Base-by-base conservation (phyloP, 2,329 filamentous ascomycete species). In the Sclerotinia spermophila region DNA sequence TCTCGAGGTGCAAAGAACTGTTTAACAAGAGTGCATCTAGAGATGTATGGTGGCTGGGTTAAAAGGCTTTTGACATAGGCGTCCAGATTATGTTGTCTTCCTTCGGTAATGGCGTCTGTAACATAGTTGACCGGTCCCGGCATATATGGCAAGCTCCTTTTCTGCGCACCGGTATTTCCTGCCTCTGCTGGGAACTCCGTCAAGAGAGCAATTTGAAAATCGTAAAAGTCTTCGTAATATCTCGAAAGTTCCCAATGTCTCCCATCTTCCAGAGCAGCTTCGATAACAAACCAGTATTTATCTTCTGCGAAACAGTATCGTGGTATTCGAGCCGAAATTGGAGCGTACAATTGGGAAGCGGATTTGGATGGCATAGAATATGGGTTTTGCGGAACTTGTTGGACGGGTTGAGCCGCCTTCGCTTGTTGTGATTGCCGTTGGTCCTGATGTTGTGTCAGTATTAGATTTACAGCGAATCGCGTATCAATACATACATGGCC, bases 261-360 rank as follows among this genome's bases (percentile, higher is more conserved):
- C 62, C 94, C 94, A 79, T 98, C 94, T 78, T 97, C 93, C 81
- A 98, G 88, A 77, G 90, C 87, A 35, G 92, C 93, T 80, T 97
- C 94, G 71, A 99, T 95, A 69, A 97, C 92, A 78, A 98, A 99
- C 93, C 96, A 98, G 81, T 98, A 98, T 80, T 97, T 97, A 76
- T 97, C 94, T 79, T 98, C 95, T 72, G 94, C 93, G 78, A 96
- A 98, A 80, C 93, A 97, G 82, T 97, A 98, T 73, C 93, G 87
- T 24, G 95, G 94, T 76, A 98, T 97, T 67, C 89, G 91, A 19
- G 95, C 96, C 70, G 89, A 88, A 64, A 96, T 83, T 0, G 96
- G 95, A 2, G 94, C 91, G 74, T 90, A 88, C 11, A 93, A 82
- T 71, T 89, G 85, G 5, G 86, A 84, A 17, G 79, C 79, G 10